Evolutionary conservation across 2,329 filamentous ascomycete genomes (phyloP).

Genomic region (Metarhizium humberi): DNA sequence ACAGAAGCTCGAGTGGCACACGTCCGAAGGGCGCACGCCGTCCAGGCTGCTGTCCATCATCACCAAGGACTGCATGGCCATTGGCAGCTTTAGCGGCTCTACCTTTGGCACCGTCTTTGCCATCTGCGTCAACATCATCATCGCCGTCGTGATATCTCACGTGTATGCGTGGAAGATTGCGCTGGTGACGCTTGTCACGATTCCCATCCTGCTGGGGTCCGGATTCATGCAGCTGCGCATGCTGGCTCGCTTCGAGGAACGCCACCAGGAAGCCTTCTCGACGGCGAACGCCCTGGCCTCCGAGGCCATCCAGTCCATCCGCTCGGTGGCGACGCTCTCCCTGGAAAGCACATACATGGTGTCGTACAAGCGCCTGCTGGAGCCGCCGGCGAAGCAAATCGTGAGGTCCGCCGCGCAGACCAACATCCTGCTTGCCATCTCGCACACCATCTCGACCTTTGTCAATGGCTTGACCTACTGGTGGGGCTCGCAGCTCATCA

Average conservation of each 20-base stretch:
- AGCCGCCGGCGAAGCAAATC: neutral
- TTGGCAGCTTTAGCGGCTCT: constrained; percentile 55
- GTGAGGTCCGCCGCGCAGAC: neutral
- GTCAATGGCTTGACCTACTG: constrained; percentile 57
- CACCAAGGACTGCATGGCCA: constrained; percentile 51
- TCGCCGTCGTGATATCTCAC: constrained; percentile 53
- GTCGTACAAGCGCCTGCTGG: constrained; percentile 20
- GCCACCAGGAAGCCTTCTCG: constrained; percentile 49
- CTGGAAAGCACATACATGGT: constrained; percentile 21
- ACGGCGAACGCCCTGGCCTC: constrained; percentile 51
- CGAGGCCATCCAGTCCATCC: constrained; percentile 52
- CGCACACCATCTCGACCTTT: constrained; percentile 41
- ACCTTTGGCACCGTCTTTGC: constrained; percentile 57
- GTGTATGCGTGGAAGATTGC: constrained; percentile 65
- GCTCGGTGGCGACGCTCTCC: constrained; percentile 45
- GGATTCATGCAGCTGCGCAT: constrained; percentile 55
- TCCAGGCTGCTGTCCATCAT: constrained; percentile 48
- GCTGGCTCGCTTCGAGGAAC: constrained; percentile 46
- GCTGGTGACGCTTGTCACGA: constrained; percentile 53
- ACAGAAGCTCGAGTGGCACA: no score
- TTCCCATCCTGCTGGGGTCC: constrained; percentile 55
- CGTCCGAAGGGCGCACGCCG: constrained; percentile 27
- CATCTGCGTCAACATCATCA: constrained; percentile 53
- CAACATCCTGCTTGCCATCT: constrained; percentile 34
- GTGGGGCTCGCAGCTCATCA: constrained; percentile 56